Base-by-base conservation (phyloP, 805 yeast species). In the Saturnispora besseyi region DNA sequence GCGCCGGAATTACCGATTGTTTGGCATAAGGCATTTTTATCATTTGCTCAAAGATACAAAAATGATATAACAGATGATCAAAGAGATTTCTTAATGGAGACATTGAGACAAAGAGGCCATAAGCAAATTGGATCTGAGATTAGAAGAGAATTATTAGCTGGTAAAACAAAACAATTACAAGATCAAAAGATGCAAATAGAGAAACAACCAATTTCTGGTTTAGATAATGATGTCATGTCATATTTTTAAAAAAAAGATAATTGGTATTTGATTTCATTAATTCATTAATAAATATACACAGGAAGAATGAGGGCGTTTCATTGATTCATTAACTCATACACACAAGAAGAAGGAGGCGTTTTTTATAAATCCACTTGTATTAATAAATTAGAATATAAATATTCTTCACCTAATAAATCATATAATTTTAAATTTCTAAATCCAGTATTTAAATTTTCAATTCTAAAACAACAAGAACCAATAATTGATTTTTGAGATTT, bases 21-120 rank as follows among this genome's bases (percentile, higher is more conserved):
- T 34, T 93, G 99, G 98, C 98, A 95, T 66, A 95, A 91, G 66
- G 91, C 97, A 2, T 85, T 93, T 62, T 74, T 93, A 51, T 84
- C 93, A 2, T 93, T 93, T 71, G 96, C 97, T 33, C 97, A 90
- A 70, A 77, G 96, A 56, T 93, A 93, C 65, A 93, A 91, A 67
- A 91, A 93, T 63, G 99, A 93, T 73, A 87, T 93, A 52, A 93
- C 99, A n/a, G 96, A 88, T 59, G 99, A 93, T 64, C 99, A 93
- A 73, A 78, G 96, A 64, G 99, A 93, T 60, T 88, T 91, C 67
- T 71, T 93, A 53, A 70, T 93, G 63, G 97, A 91, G 59, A 90
- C 96, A 4, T 79, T 89, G 18, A 83, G 96, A 69, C 90, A 84
- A 63, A 84, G 96, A 68, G 83, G 82, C 46, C 99, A 93, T 63